Percentiles rank a stretch among this genome's conserved stretches.
These are phyloP conservation scores for Umbilicaria muhlenbergii DNA, from an alignment of 495 filamentous ascomycete genomes.

Conservation along the genomic window DNA sequence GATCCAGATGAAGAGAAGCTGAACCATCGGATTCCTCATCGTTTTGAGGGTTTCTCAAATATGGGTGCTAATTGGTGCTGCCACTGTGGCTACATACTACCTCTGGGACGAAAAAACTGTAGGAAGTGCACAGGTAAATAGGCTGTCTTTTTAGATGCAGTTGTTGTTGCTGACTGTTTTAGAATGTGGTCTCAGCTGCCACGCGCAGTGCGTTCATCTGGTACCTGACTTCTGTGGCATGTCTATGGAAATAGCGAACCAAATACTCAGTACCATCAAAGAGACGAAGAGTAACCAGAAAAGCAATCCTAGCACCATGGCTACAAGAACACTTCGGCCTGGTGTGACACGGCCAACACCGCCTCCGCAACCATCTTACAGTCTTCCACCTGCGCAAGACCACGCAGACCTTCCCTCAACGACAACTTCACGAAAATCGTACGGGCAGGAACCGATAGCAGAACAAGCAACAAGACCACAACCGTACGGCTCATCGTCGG, in stretches of 20 bases:
- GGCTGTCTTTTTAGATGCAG: background rate
- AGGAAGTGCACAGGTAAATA: slow-evolving; percentile 74
- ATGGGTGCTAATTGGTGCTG: slow-evolving; percentile 99
- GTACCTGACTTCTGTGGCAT: slow-evolving; percentile 99
- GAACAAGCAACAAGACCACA: slow-evolving; percentile 22
- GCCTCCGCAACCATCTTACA: slow-evolving; percentile 27
- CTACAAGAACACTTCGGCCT: slow-evolving; percentile 44
- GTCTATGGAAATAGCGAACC: slow-evolving; percentile 93
- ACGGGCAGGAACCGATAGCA: slow-evolving; percentile 28
- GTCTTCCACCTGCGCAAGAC: slow-evolving; percentile 23
- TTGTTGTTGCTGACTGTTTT: slow-evolving; percentile 15
- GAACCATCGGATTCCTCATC: slow-evolving; percentile 97
- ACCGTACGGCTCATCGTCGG: slow-evolving; percentile 15
- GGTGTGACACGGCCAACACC: slow-evolving; percentile 27
- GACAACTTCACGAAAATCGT: slow-evolving; percentile 31
- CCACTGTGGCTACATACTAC: slow-evolving; percentile 96
- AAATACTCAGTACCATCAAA: slow-evolving; percentile 63
- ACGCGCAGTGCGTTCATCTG: slow-evolving; percentile 82
- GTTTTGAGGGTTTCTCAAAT: slow-evolving; percentile 87
- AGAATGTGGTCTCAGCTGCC: slow-evolving; percentile 89
- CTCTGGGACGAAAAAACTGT: slow-evolving; percentile 85
- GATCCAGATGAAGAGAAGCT: slow-evolving; percentile 98
- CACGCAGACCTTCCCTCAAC: slow-evolving; percentile 23
- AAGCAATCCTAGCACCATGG: slow-evolving; percentile 9
- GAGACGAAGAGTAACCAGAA: slow-evolving; percentile 32